Conservation (phyloP, 2,329 filamentous ascomycete species). For the Purpureocillium takamizusanense region DNA sequence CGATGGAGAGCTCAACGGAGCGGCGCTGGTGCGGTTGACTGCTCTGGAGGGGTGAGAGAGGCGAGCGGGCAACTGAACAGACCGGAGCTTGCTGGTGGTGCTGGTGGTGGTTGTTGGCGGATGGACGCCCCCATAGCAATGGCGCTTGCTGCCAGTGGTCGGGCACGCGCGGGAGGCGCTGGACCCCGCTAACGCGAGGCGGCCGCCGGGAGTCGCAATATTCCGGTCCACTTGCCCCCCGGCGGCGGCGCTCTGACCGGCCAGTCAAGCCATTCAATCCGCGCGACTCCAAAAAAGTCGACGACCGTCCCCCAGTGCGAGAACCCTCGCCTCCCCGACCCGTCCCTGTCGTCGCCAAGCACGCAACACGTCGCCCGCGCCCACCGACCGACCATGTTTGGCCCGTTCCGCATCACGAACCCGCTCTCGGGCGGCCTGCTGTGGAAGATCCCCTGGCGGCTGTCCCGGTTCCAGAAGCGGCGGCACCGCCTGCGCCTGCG, state of each 20-base stretch:
- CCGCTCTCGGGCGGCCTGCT: conserved; percentile 72
- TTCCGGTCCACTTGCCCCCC: conserved; percentile 15
- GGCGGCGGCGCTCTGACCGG: not conserved
- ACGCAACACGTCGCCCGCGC: conserved; percentile 1
- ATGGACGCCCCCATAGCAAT: too few species aligned
- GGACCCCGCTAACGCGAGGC: not conserved
- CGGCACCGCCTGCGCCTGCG: conserved; percentile 77
- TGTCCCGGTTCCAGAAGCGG: conserved; percentile 84
- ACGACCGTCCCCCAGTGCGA: too few species aligned
- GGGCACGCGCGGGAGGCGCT: too few species aligned
- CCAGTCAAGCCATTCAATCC: not conserved
- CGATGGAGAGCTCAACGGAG: too few species aligned
- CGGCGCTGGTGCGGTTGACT: too few species aligned
- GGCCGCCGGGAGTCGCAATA: conserved; percentile 14
- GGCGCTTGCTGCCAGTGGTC: too few species aligned
- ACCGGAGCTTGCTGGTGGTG: too few species aligned
- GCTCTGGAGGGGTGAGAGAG: too few species aligned
- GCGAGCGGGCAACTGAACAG: too few species aligned
- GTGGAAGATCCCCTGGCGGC: conserved; percentile 96
- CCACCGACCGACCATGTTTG: conserved; percentile 54
- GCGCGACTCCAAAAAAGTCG: not conserved
- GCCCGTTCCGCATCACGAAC: conserved; percentile 70
- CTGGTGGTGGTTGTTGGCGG: too few species aligned
- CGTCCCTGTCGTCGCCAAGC: conserved; percentile 1
- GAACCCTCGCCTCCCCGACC: not conserved